These are phyloP conservation scores for Mycena indigotica DNA, from an alignment of 768 basidiomycete species.

Conservation along the genomic window DNA sequence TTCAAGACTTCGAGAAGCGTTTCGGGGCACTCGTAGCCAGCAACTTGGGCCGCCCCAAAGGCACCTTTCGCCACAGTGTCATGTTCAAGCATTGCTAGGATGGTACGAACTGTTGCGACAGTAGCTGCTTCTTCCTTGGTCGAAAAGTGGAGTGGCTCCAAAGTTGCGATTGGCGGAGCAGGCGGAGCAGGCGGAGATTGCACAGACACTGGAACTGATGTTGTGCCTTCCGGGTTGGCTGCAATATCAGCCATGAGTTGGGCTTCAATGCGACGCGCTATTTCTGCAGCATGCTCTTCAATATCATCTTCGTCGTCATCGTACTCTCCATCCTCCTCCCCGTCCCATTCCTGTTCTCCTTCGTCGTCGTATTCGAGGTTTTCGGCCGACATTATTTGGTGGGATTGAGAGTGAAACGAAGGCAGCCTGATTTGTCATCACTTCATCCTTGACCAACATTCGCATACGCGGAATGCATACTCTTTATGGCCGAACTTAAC, in stretches of 20 bases:
- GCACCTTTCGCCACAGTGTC: slow-evolving; percentile 59
- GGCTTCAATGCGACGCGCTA: slow-evolving; percentile 72
- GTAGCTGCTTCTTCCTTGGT: slow-evolving; percentile 53
- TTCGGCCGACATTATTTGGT: slow-evolving; percentile 30
- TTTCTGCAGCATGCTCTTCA: slow-evolving; percentile 73
- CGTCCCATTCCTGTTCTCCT: slow-evolving; percentile 32
- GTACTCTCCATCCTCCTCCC: slow-evolving; percentile 19
- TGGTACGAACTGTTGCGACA: slow-evolving; percentile 63
- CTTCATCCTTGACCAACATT: too few relatives aligned
- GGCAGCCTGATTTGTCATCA: too few relatives aligned
- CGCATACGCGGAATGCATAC: too few relatives aligned
- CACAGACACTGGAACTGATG: too few relatives aligned
- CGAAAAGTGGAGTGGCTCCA: slow-evolving; percentile 25
- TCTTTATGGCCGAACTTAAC: too few relatives aligned
- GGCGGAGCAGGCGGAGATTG: slow-evolving; percentile 15
- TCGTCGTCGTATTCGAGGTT: slow-evolving; percentile 40
- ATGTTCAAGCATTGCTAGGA: slow-evolving; percentile 58
- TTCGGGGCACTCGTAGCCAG: slow-evolving; percentile 46
- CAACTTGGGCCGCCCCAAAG: slow-evolving; percentile 54
- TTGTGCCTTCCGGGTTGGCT: slow-evolving; percentile 53
- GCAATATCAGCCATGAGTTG: slow-evolving; percentile 75
- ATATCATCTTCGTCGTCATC: slow-evolving; percentile 55
- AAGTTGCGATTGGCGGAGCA: slow-evolving; percentile 14
- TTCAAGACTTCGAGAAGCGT: slow-evolving; percentile 61
- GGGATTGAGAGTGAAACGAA: not conserved